Base-by-base conservation (phyloP, 345 rosid genomes). In the Linum tenue region DNA sequence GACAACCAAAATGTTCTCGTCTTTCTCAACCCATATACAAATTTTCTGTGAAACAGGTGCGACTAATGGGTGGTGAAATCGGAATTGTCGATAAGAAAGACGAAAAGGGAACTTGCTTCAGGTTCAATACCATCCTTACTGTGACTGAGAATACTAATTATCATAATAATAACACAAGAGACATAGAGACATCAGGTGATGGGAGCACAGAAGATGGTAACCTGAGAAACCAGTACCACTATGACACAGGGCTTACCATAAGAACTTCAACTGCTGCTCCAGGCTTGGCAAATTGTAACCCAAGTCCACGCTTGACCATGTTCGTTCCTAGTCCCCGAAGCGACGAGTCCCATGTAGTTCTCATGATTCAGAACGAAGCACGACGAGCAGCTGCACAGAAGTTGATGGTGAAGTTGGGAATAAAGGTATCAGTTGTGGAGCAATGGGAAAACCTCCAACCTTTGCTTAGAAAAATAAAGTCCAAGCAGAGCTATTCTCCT, bases 1-100 rank as follows among this genome's bases (percentile, higher is more conserved):
- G 11, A 48, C 53, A 48, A 3, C 15, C 3, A 6, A 10, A 48
- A 6, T 48, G 31, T 22, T 22, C 31, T 22, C 1, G 31, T 22
- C 31, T 22, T 22, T 22, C 31, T 22, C 31, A 22, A 22, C 31
- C 31, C 31, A 22, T 22, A 22, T 22, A 22, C 31, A 22, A 22
- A 22, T 22, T 5, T 16, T 38, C 51, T 36, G 55, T 63, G 48
- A 56, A 15, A 12, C 73, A 88, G 97, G 98, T 89, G 14, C 81
- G 85, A 15, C 69, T 90, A 41, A 84, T 86, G 97, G 90, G 96
- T 39, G 98, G 97, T 44, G 98, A 92, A 57, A 86, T 92, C 15
- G 68, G 64, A 64, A 83, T 92, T 55, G 71, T 72, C 10, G 89
- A 92, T 35, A 88, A 86, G 39, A 71, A 62, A 15, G 84, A 77